Percentiles rank a stretch among this genome's conserved stretches.
Evolutionary conservation across 768 basidiomycete genomes (phyloP).

Genomic region (Mycena indigotica): DNA sequence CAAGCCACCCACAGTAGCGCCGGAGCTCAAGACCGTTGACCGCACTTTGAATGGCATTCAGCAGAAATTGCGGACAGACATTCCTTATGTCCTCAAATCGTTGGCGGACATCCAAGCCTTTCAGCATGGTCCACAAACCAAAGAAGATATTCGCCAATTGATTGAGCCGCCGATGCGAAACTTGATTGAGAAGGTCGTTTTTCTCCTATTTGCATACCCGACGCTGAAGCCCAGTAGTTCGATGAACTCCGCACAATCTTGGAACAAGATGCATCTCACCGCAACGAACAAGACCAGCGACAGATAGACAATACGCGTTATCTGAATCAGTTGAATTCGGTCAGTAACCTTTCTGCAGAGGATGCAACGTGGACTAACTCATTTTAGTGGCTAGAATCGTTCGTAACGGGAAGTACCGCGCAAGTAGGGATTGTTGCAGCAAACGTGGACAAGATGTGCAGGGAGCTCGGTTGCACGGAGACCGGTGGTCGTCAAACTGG

Average conservation of each 20-base stretch:
- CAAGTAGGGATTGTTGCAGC: slow-evolving; percentile 67
- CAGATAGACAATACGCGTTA: slow-evolving; percentile 78
- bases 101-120: slow-evolving; percentile 33
- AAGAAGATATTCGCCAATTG: slow-evolving; percentile 14
- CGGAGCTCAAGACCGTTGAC: slow-evolving; percentile 24
- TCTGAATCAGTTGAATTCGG: slow-evolving; percentile 74
- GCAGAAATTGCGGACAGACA: slow-evolving; percentile 38
- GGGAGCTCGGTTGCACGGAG: slow-evolving; percentile 45
- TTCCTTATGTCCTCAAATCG: slow-evolving; percentile 39
- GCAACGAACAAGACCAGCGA: slow-evolving; percentile 55
- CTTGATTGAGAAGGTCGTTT: slow-evolving; percentile 13
- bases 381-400: slow-evolving; percentile 77
- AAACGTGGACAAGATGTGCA: slow-evolving; percentile 62
- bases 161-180: slow-evolving; percentile 19
- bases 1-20: slow-evolving; percentile 6
- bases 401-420: slow-evolving; percentile 74
- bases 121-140: slow-evolving; percentile 14
- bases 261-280: slow-evolving; percentile 49
- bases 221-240: slow-evolving; percentile 30
- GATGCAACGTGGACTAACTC: background rate
- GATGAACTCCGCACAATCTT: slow-evolving; percentile 52
- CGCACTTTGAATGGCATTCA: slow-evolving; percentile 43
- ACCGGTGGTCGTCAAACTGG: slow-evolving; percentile 27
- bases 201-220: background rate
- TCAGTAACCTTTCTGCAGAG: slow-evolving; percentile 31